Evolutionary conservation across 2,329 filamentous ascomycete genomes (phyloP).

Genomic region (Diplocarpon rosae): DNA sequence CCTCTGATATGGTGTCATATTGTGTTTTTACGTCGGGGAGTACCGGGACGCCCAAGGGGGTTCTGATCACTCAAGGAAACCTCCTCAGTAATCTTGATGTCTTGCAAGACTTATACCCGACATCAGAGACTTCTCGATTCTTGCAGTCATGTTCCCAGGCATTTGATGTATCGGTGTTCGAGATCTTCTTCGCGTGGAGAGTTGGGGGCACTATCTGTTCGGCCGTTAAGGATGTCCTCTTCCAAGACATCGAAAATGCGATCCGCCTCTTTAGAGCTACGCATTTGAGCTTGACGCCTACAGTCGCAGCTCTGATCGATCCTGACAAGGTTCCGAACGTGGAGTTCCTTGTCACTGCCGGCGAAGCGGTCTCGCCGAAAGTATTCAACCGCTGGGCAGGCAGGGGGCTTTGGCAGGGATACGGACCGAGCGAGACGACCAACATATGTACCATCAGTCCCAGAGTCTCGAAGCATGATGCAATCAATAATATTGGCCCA

Average conservation of each 20-base stretch:
- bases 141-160: conserved; percentile 76
- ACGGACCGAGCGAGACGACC: conserved; percentile 77
- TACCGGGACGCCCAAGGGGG: conserved; percentile 66
- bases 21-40: conserved; percentile 77
- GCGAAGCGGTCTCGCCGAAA: conserved; percentile 65
- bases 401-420: conserved; percentile 63
- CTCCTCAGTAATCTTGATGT: conserved; percentile 64
- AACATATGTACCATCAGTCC: conserved; percentile 73
- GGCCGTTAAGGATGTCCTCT: conserved; percentile 61
- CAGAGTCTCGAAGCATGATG: conserved; percentile 44
- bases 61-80: conserved; percentile 66
- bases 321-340: conserved; percentile 60
- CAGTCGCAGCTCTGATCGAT: conserved; percentile 65
- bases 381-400: conserved; percentile 61
- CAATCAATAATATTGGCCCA: conserved; percentile 65
- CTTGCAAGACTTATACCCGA: conserved; percentile 56
- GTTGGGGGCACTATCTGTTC: conserved; percentile 70
- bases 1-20: conserved; percentile 45
- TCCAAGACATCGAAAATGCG: conserved; percentile 57
- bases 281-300: conserved; percentile 77
- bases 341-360: conserved; percentile 67
- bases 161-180: conserved; percentile 83
- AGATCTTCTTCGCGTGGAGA: conserved; percentile 79
- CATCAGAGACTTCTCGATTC: conserved; percentile 38
- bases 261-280: conserved; percentile 57